A percentile compares a stretch with the other conserved stretches of the same genome.
Evolutionary conservation across 2,329 filamentous ascomycete species (phyloP).

Genomic region (Talaromyces sp.): DNA sequence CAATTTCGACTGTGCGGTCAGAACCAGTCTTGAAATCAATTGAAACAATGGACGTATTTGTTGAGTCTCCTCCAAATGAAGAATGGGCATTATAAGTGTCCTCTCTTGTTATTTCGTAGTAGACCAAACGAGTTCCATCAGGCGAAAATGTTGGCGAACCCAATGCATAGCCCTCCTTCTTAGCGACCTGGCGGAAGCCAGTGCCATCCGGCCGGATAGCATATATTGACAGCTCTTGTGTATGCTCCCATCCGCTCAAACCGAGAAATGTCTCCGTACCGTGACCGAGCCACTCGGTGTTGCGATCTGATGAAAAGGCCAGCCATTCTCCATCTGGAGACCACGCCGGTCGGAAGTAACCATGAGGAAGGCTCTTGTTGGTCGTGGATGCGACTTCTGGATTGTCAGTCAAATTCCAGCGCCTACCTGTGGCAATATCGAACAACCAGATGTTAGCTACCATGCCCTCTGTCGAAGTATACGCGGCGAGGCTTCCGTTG

Average conservation of each 20-base stretch:
- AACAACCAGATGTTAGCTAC: neutral
- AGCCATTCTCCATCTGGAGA: constrained; percentile 1
- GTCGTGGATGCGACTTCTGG: neutral
- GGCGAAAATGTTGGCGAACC: neutral
- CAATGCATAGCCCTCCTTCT: neutral
- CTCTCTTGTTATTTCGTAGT: neutral
- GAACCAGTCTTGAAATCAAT: neutral
- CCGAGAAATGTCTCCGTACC: neutral
- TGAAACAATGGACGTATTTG: neutral
- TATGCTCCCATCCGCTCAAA: constrained; percentile 1
- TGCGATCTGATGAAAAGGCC: neutral
- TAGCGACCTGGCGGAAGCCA: neutral
- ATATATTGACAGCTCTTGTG: constrained; percentile 2
- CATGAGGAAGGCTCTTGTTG: neutral
- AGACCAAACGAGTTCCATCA: neutral
- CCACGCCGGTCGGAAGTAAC: neutral
- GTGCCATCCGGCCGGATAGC: neutral
- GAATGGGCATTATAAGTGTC: neutral
- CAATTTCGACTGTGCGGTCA: neutral
- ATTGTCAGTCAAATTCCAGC: neutral
- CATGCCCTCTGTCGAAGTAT: neutral
- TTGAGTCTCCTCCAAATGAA: neutral
- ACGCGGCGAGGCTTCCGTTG: neutral
- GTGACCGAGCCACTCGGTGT: neutral
- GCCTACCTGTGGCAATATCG: neutral